Evolutionary conservation across 2,329 filamentous ascomycete genomes (phyloP).

Genomic region (Pyrenochaeta sp.): DNA sequence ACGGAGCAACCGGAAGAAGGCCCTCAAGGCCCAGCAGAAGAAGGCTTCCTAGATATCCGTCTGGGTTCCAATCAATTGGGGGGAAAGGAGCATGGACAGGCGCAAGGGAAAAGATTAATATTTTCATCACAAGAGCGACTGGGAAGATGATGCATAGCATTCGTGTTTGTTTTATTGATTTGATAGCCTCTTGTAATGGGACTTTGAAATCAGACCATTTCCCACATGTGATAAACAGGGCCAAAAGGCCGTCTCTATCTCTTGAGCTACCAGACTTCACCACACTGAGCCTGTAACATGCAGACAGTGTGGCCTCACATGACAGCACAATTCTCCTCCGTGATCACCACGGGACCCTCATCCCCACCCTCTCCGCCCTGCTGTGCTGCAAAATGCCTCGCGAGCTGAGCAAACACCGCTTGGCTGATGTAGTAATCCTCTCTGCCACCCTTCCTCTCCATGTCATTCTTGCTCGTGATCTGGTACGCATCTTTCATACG

Average conservation of each 20-base stretch:
- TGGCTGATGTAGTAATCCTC: slow-evolving; percentile 64
- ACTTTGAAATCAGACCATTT: too few relatives aligned
- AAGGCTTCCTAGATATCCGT: slow-evolving; percentile 63
- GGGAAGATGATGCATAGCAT: too few relatives aligned
- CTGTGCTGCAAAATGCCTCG: slow-evolving; percentile 39
- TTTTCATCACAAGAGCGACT: too few relatives aligned
- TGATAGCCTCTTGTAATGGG: too few relatives aligned
- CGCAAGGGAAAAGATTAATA: slow-evolving; percentile 4
- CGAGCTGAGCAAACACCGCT: slow-evolving; percentile 47
- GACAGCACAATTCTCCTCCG: slow-evolving; percentile 40
- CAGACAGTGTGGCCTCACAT: slow-evolving; percentile 22
- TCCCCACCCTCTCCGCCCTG: slow-evolving; percentile 23
- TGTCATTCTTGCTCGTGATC: slow-evolving; percentile 69
- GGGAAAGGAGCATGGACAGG: slow-evolving; percentile 12
- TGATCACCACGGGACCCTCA: slow-evolving; percentile 33
- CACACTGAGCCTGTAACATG: too few relatives aligned
- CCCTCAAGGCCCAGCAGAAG: slow-evolving; percentile 92
- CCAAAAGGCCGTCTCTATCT: too few relatives aligned
- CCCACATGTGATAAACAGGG: too few relatives aligned
- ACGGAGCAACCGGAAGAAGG: slow-evolving; percentile 97
- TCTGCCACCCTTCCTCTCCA: slow-evolving; percentile 64
- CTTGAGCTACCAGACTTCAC: too few relatives aligned
- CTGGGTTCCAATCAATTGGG: slow-evolving; percentile 1
- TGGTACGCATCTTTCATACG: slow-evolving; percentile 67
- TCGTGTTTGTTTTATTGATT: too few relatives aligned